Conservation (phyloP, 345 rosid genomes). For the Lumnitzera littorea region DNA sequence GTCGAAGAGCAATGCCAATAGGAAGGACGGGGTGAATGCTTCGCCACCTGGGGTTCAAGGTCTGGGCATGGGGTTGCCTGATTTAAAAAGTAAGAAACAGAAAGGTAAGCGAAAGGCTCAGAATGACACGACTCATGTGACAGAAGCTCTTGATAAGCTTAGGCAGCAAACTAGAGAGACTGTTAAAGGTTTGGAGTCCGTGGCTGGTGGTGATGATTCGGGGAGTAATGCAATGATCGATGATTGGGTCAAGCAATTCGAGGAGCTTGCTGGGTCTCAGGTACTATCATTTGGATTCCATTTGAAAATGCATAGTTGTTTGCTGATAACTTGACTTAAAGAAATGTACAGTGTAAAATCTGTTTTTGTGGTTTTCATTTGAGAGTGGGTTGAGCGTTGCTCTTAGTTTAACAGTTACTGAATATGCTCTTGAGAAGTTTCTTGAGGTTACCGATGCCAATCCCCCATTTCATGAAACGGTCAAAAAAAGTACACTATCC, state of each 20-base stretch:
- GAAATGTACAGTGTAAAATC: background rate
- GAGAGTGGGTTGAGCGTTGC: too few relatives aligned
- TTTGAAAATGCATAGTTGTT: background rate
- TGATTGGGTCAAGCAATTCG: slow-evolving; percentile 97
- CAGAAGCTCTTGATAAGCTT: slow-evolving; percentile 78
- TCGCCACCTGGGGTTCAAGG: slow-evolving; percentile 69
- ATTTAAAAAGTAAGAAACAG: slow-evolving; percentile 65
- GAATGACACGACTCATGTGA: slow-evolving; percentile 55
- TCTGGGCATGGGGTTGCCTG: slow-evolving; percentile 90
- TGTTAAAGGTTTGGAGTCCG: slow-evolving; percentile 74
- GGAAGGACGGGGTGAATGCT: slow-evolving; percentile 28
- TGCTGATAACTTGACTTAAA: background rate
- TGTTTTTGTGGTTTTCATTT: too few relatives aligned
- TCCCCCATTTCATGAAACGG: too few relatives aligned
- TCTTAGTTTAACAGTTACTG: too few relatives aligned
- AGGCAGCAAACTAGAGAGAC: slow-evolving; percentile 84
- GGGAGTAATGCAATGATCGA: slow-evolving; percentile 65
- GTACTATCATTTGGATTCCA: slow-evolving; percentile 18
- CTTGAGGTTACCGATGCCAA: too few relatives aligned
- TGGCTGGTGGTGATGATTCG: slow-evolving; percentile 43
- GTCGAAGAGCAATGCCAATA: slow-evolving; percentile 7
- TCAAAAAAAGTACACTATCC: too few relatives aligned
- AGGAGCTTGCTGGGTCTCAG: slow-evolving; percentile 81
- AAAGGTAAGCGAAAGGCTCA: slow-evolving; percentile 65
- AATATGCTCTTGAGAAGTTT: too few relatives aligned